Base-by-base conservation (phyloP, 208 protist genomes). In the Leishmania guyanensis region DNA sequence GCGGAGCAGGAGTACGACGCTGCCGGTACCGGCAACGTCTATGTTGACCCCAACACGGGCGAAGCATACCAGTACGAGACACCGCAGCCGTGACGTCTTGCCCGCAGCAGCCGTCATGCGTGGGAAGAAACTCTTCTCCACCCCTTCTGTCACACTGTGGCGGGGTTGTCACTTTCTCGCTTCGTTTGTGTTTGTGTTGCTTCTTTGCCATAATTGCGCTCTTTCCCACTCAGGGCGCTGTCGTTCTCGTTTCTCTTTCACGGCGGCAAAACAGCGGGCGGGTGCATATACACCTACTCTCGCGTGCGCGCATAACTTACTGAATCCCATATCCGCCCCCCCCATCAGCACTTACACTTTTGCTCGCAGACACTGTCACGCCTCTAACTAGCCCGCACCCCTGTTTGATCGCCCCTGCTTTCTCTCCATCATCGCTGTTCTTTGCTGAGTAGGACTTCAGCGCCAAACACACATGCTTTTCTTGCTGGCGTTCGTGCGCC, bases 11-110 rank as follows among this genome's bases (percentile, higher is more conserved):
- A 6, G 39, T 26, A 84, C 5, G 70, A 43, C 56, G 78, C 26
- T 22, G 56, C 26, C 43, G 58, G 29, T 16, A 14, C 81, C 43
- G 29, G 5, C 26, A 73, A 73, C 46, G 69, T 73, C 20, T 73
- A 73, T 26, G 69, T 73, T 17, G 82, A 85, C 51, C 82, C 82
- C 16, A 68, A 85, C n/a, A 85, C 77, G 5, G 77, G 77, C 9
- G 77, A 85, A 71, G 62, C 70, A 48, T 82, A 82, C 78, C 69
- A 76, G 51, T 87, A 81, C 66, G 81, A 70, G 20, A 39, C 51
- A n/a, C 46, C 36, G 20, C 72, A 76, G 64, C 16, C 36, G 50
- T 58, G 20, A 73, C 51, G 33, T 43, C 6, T 20, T 54, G 46
- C 26, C 5, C 9, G 26, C 8, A 22, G 8, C 69, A 51, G 69